A percentile compares a stretch with the other conserved stretches of the same genome.
Conservation (phyloP, 2,329 filamentous ascomycete genomes). For the Bipolaris cookei region DNA sequence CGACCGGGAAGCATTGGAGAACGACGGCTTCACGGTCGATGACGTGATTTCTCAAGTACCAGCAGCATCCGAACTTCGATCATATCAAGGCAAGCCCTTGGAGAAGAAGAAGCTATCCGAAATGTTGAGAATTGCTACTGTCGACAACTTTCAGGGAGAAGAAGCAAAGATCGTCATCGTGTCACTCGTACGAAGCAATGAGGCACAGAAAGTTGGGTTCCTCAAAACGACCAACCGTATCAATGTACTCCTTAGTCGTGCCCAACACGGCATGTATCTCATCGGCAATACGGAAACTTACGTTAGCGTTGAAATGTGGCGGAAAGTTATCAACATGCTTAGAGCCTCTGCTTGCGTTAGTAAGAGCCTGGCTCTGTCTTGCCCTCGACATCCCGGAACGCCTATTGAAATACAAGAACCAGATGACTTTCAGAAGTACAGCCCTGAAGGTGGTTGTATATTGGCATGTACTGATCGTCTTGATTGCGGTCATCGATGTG, state of each 20-base stretch:
- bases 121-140: constrained; percentile 60
- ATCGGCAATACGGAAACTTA: constrained; percentile 71
- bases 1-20: constrained; percentile 62
- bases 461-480: constrained; percentile 31
- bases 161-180: constrained; percentile 74
- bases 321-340: constrained; percentile 62
- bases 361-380: constrained; percentile 29
- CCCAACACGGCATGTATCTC: constrained; percentile 73
- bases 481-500: constrained; percentile 41
- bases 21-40: constrained; percentile 28
- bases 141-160: constrained; percentile 81
- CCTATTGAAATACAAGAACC: constrained; percentile 32
- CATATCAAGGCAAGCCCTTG: constrained; percentile 21
- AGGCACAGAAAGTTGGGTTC: constrained; percentile 65
- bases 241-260: constrained; percentile 71
- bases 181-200: constrained; percentile 74
- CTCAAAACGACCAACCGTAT: constrained; percentile 70
- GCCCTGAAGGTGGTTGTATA: constrained; percentile 43
- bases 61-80: background rate
- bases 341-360: constrained; percentile 25
- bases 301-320: constrained; percentile 67
- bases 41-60: constrained; percentile 1
- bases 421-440: constrained; percentile 36
- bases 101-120: constrained; percentile 34
- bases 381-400: constrained; percentile 37